phyloP scores from a whole-genome alignment of 1,284 basidiomycete genomes.

The Tilletia indica region DNA sequence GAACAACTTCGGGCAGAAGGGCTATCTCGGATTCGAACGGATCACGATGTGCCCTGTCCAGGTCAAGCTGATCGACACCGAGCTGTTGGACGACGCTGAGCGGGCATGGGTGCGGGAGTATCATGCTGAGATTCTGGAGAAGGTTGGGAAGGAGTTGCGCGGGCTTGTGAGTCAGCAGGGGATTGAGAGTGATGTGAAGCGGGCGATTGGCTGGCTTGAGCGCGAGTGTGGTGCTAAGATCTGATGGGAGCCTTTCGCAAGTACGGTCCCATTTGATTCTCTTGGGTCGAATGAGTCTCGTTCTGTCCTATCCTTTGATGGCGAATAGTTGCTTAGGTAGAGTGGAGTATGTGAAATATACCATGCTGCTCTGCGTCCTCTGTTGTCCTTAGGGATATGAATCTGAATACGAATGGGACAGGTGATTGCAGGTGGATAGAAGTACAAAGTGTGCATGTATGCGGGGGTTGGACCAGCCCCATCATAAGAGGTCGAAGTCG shows the following conservation, averaged over 20 bases:
- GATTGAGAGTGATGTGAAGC: constrained; percentile 11
- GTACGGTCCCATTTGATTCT: too few relatives aligned
- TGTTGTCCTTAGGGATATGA: too few relatives aligned
- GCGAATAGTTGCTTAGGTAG: too few relatives aligned
- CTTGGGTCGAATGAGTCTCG: too few relatives aligned
- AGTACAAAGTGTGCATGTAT: not conserved
- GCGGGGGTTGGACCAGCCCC: not conserved
- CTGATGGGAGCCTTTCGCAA: not conserved
- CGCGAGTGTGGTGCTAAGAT: constrained; percentile 11
- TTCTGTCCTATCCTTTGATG: too few relatives aligned
- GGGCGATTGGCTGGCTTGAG: constrained; percentile 8
- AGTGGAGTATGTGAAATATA: too few relatives aligned
- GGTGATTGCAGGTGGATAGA: not conserved
- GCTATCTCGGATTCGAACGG: constrained; percentile 43
- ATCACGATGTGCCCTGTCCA: constrained; percentile 69
- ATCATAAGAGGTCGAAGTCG: constrained; percentile 51
- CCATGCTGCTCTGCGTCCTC: too few relatives aligned
- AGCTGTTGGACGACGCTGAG: constrained; percentile 69
- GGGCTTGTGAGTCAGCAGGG: constrained; percentile 48
- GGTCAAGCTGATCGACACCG: constrained; percentile 72
- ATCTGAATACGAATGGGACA: not conserved
- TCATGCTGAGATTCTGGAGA: constrained; percentile 73
- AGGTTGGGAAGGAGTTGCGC: constrained; percentile 74
- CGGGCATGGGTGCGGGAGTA: constrained; percentile 80
- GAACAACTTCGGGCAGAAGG: constrained; percentile 74